Base-by-base conservation (phyloP, 164 flowering plant species). In the Stephania yunnanensis region DNA sequence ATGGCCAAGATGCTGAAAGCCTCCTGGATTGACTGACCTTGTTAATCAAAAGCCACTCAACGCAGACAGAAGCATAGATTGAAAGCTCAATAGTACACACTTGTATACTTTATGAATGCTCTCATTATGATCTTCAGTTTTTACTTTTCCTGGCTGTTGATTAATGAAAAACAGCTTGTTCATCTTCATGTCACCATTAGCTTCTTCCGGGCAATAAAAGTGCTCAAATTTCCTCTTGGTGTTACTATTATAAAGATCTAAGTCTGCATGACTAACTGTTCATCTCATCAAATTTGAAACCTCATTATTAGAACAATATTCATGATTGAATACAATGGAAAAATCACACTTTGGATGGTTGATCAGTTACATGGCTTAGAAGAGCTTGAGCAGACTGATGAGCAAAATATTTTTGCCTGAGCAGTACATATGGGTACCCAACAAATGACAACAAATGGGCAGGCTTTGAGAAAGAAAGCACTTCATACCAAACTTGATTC, bases 401-500 rank as follows among this genome's bases (percentile, higher is more conserved):
- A 68, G 98, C 93, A 82, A 95, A 95, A 70, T 74, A 71, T 76
- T 91, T 93, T 75, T 95, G 99, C 81, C 85, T 83, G 6, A 91
- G 77, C 67, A 77, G 83, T 3, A 91, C 94, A 75, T 87, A 92
- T 19, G 99, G 99, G 79, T 88, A 91, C 1, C 94, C 93, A 30
- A 95, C 64, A 73, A 84, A 42, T 6, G 99, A 89, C 5, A 93
- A 84, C 20, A 89, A 71, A 76, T 92, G 91, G 12, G 91, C 95
- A 50, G 99, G 97, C 82, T 90, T 95, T 42, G 99, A 95, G 77
- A 95, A 85, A 58, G 99, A 93, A 71, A 87, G 84, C 72, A 95
- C 82, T 82, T 93, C 99, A 73, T 95, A 95, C 99, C 99, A 95
- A 2, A 95, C 99, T 80, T 92, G 85, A 73, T 92, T 81, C 75